Evolutionary conservation across 805 yeast genomes (phyloP).

Genomic region (Candida silvatica): DNA sequence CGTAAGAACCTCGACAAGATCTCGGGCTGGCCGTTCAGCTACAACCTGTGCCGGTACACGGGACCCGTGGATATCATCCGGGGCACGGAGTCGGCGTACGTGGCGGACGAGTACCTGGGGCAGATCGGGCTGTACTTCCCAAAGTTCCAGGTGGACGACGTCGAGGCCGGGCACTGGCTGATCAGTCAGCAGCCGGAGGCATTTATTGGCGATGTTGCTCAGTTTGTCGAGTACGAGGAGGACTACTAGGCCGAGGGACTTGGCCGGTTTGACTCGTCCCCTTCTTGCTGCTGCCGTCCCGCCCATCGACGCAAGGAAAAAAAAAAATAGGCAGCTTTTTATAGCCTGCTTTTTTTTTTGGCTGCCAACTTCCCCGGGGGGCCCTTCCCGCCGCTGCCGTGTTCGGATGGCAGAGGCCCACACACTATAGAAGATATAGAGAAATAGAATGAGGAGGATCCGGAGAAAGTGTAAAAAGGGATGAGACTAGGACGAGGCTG

Average conservation of each 20-base stretch:
- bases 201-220: slow-evolving; percentile 53
- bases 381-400: too few relatives aligned
- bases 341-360: background rate
- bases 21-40: slow-evolving; percentile 70
- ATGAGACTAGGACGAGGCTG: too few relatives aligned
- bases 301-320: background rate
- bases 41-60: slow-evolving; percentile 42
- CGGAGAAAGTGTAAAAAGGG: too few relatives aligned
- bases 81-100: slow-evolving; percentile 67
- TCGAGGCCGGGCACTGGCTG: slow-evolving; percentile 90
- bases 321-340: background rate
- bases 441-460: too few relatives aligned
- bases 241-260: slow-evolving; percentile 11
- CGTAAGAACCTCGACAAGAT: slow-evolving; percentile 57
- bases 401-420: too few relatives aligned
- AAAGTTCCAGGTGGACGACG: slow-evolving; percentile 58
- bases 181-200: slow-evolving; percentile 80
- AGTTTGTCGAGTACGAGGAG: slow-evolving; percentile 43
- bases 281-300: background rate
- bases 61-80: slow-evolving; percentile 76
- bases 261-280: too few relatives aligned
- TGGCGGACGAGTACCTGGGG: slow-evolving; percentile 74
- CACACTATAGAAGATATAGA: too few relatives aligned
- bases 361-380: too few relatives aligned
- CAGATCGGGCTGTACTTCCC: slow-evolving; percentile 76